A percentile compares a stretch with the other conserved stretches of the same genome.
phyloP scores from a whole-genome alignment of 1,284 basidiomycete species.

The Chondrostereum purpureum region DNA sequence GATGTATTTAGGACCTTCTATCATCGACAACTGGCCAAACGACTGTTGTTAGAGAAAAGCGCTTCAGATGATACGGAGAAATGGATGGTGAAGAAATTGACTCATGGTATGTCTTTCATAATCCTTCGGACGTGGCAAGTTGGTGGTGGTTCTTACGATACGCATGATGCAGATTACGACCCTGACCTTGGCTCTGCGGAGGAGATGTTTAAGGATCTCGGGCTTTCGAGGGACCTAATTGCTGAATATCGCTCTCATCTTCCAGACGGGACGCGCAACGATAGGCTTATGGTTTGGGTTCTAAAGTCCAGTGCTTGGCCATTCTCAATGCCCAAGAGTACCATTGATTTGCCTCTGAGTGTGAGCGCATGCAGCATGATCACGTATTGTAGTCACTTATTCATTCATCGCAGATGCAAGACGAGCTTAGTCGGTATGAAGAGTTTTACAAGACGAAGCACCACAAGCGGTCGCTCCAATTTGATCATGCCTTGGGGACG shows the following conservation, averaged over 20 bases:
- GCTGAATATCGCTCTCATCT: neutral
- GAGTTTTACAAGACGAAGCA: constrained; percentile 75
- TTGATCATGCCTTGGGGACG: constrained; percentile 80
- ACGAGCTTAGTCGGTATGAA: constrained; percentile 55
- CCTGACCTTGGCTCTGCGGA: constrained; percentile 85
- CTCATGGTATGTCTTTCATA: constrained; percentile 56
- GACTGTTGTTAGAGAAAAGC: constrained; percentile 79
- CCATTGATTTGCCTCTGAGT: constrained; percentile 43
- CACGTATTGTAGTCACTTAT: neutral
- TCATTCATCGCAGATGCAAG: constrained; percentile 51
- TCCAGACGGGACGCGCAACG: constrained; percentile 2
- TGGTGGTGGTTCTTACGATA: neutral
- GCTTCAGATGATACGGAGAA: constrained; percentile 92
- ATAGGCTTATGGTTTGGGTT: constrained; percentile 59
- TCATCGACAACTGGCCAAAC: constrained; percentile 82
- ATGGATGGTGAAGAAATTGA: constrained; percentile 82
- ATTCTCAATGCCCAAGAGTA: constrained; percentile 46
- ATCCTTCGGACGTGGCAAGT: too few species aligned
- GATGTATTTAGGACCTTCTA: constrained; percentile 96
- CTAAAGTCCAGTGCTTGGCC: constrained; percentile 76
- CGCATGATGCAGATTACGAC: constrained; percentile 60
- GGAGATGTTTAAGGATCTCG: constrained; percentile 82
- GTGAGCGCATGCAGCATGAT: constrained; percentile 29
- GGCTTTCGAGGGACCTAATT: neutral
- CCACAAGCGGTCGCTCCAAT: constrained; percentile 65